Evolutionary conservation across 148 eudicot genomes (phyloP).

Genomic region (Cornus controversa): DNA sequence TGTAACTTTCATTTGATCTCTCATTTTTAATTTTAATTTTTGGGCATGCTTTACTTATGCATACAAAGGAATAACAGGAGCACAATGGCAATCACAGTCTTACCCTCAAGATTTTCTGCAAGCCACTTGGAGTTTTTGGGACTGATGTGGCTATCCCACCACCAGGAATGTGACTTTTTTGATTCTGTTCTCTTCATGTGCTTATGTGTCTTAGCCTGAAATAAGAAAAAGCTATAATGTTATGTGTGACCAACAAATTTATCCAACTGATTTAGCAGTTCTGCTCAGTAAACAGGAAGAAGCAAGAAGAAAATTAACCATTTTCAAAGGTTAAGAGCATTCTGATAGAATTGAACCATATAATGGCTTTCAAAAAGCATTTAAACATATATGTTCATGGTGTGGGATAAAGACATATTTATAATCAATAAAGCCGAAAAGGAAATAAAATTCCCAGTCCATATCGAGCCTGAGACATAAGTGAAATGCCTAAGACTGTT

Average conservation of each 20-base stretch:
- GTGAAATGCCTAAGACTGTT: too few relatives aligned
- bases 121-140: slow-evolving; percentile 82
- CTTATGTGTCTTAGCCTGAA: slow-evolving; percentile 24
- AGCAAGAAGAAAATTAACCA: background rate
- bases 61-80: background rate
- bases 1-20: background rate
- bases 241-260: background rate
- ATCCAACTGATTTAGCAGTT: background rate
- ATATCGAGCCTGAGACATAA: too few relatives aligned
- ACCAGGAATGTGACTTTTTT: slow-evolving; percentile 69
- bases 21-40: background rate
- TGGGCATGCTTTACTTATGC: background rate
- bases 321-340: background rate
- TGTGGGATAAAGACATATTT: background rate
- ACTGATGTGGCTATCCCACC: slow-evolving; percentile 87
- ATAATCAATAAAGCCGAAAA: too few relatives aligned
- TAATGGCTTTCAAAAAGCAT: too few relatives aligned
- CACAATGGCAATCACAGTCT: slow-evolving; percentile 23
- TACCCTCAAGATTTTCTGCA: slow-evolving; percentile 73
- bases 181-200: slow-evolving; percentile 40
- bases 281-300: background rate
- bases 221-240: slow-evolving; percentile 1
- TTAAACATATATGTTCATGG: background rate
- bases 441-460: too few relatives aligned
- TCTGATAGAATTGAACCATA: background rate